Evolutionary conservation across 257 asterid genomes (phyloP).

Genomic region (Plantago major): DNA sequence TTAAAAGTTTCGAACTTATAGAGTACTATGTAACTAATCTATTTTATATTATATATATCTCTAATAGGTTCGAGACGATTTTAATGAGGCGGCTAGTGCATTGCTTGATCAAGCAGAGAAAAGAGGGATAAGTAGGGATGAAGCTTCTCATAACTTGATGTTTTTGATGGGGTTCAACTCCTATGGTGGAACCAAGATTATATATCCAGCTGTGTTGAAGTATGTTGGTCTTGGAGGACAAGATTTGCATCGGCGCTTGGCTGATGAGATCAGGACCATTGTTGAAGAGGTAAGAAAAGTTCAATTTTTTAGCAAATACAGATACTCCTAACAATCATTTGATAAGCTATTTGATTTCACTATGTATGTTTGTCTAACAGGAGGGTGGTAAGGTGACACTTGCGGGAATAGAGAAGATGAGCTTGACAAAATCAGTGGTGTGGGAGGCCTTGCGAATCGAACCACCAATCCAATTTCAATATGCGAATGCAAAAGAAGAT

Average conservation of each 20-base stretch:
- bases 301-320: no score
- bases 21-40: no score
- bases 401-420: slow-evolving; percentile 20
- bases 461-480: slow-evolving; percentile 28
- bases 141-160: slow-evolving; percentile 33
- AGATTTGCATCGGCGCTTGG: slow-evolving; percentile 23
- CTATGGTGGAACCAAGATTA: slow-evolving; percentile 31
- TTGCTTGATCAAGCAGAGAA: slow-evolving; percentile 36
- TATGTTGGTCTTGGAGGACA: slow-evolving; percentile 28
- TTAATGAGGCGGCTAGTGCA: slow-evolving; percentile 10
- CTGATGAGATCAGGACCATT: slow-evolving; percentile 16
- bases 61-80: slow-evolving; percentile 1
- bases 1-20: no score
- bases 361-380: neutral
- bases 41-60: no score
- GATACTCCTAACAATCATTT: no score
- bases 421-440: slow-evolving; percentile 26
- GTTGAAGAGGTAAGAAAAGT: slow-evolving; percentile 22
- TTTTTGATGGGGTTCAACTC: slow-evolving; percentile 32
- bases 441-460: slow-evolving; percentile 29
- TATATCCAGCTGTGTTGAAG: slow-evolving; percentile 29
- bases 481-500: slow-evolving; percentile 24
- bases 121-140: slow-evolving; percentile 24
- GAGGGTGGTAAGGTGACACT: slow-evolving; percentile 34
- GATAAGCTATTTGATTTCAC: no score